Base-by-base conservation (phyloP, 768 basidiomycete species). In the Lentinula aciculospora region DNA sequence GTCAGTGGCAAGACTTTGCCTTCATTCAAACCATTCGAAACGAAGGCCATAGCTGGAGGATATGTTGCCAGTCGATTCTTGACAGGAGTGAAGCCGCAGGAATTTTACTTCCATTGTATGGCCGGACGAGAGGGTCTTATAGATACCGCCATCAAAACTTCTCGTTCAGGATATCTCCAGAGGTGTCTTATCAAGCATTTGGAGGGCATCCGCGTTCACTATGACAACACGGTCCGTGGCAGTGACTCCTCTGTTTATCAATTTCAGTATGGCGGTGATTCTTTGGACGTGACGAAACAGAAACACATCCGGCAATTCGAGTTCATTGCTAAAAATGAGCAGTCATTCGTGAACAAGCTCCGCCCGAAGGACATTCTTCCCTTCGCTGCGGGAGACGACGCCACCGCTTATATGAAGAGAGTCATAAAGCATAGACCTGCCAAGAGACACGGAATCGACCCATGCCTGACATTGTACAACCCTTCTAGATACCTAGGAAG, bases 41-140 rank as follows among this genome's bases (percentile, higher is more conserved):
- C 97, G n/a, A 89, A 87, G 60, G 94, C 97, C 4, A 93, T 98
- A 60, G 96, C 97, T 12, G 97, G 97, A 66, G 97, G 97, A 7
- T 99, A 96, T 70, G 92, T 99, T 46, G 94, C 92, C 13, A 97
- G 96, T 70, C 93, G 97, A 34, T 99, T 99, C 81, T 82, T 99
- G 77, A 98, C 97, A 6, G 97, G 97, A 56, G 86, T 99, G 70
- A 92, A 89, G 64, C 97, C 97, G 0, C 97, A 99, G 69, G 97
- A 99, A 71, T 99, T 98, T 74, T 99, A 97, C 76, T 99, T 99
- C 81, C 97, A 99, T 74, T 98, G 97, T 69, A 99, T 99, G 97
- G 97, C 97, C 58, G 97, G 97, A 53, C 85, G 97, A 64, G 97
- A 99, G 76, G 97, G 97, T 67, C 81, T 99, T 37, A 99, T 99